phyloP scores from a whole-genome alignment of 345 rosid genomes.

The Microthlaspi erraticum region DNA sequence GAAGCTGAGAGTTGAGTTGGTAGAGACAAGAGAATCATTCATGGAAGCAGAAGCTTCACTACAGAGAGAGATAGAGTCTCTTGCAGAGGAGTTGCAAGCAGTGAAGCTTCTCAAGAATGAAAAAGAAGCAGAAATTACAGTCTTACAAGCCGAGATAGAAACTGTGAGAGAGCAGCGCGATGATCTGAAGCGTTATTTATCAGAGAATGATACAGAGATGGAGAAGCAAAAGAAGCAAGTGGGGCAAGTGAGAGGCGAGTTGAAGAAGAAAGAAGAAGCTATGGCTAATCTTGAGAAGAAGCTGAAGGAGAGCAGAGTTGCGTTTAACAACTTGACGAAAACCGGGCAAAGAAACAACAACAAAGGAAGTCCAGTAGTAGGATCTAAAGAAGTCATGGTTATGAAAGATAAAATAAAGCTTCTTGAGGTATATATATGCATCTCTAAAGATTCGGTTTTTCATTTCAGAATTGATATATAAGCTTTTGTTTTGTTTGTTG shows the following conservation, averaged over 20 bases:
- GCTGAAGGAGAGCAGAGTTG: conserved; percentile 45
- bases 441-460: not conserved
- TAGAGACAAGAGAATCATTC: conserved; percentile 35
- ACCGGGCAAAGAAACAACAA: conserved; percentile 40
- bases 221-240: conserved; percentile 72
- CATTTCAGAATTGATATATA: not conserved
- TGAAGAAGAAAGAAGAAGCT: conserved; percentile 70
- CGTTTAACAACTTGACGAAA: conserved; percentile 51
- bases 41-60: conserved; percentile 46
- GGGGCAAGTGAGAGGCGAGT: conserved; percentile 59
- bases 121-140: conserved; percentile 51
- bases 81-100: conserved; percentile 50
- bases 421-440: conserved; percentile 62
- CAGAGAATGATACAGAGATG: conserved; percentile 62
- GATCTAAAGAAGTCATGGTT: conserved; percentile 57
- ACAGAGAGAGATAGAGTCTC: conserved; percentile 52
- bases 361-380: conserved; percentile 52
- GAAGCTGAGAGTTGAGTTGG: conserved; percentile 45
- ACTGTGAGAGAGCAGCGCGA: conserved; percentile 49
- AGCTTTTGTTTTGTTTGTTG: not conserved
- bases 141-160: conserved; percentile 56
- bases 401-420: conserved; percentile 64
- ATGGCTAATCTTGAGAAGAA: conserved; percentile 54
- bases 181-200: conserved; percentile 56
- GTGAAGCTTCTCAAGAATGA: conserved; percentile 51